Percentiles rank a stretch among this genome's conserved stretches.
Conservation (phyloP, 164 flowering plant genomes). For the Magnolia changhungtana region DNA sequence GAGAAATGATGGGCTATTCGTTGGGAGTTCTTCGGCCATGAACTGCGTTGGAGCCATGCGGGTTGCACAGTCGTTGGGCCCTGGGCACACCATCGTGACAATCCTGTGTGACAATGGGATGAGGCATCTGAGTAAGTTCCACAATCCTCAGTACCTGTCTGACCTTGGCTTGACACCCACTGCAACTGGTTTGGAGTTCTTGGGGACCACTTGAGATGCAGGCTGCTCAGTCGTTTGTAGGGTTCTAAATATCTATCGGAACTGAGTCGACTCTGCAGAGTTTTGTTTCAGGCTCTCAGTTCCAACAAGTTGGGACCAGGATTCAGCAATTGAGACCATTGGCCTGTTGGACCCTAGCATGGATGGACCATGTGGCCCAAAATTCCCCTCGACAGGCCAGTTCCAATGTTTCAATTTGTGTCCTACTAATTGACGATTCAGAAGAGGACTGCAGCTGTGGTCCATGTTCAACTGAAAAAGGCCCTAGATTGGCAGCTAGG, state of each 20-base stretch:
- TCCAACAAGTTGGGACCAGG: too few relatives aligned
- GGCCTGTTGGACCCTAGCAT: too few relatives aligned
- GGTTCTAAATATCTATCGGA: not conserved
- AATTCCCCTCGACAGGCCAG: too few relatives aligned
- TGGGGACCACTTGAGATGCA: constrained; percentile 32
- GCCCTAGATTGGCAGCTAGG: too few relatives aligned
- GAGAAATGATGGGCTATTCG: constrained; percentile 88
- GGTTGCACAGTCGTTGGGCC: constrained; percentile 75
- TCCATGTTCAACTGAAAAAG: too few relatives aligned
- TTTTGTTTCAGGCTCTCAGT: not conserved
- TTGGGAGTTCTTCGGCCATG: constrained; percentile 99
- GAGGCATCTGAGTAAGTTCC: constrained; percentile 90
- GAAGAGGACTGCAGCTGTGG: too few relatives aligned
- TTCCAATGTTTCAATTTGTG: too few relatives aligned
- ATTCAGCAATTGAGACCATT: too few relatives aligned
- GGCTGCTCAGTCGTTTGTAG: not conserved
- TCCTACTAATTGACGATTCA: too few relatives aligned
- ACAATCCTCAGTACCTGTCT: constrained; percentile 54
- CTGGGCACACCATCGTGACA: constrained; percentile 90
- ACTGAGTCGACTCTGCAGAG: not conserved
- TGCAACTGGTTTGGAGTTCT: constrained; percentile 69
- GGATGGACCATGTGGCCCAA: too few relatives aligned
- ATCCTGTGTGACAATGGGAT: constrained; percentile 91
- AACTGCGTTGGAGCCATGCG: constrained; percentile 96
- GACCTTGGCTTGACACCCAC: constrained; percentile 63